Conservation (phyloP, 23 red algal genomes). For the Cyanidium caldarium region DNA sequence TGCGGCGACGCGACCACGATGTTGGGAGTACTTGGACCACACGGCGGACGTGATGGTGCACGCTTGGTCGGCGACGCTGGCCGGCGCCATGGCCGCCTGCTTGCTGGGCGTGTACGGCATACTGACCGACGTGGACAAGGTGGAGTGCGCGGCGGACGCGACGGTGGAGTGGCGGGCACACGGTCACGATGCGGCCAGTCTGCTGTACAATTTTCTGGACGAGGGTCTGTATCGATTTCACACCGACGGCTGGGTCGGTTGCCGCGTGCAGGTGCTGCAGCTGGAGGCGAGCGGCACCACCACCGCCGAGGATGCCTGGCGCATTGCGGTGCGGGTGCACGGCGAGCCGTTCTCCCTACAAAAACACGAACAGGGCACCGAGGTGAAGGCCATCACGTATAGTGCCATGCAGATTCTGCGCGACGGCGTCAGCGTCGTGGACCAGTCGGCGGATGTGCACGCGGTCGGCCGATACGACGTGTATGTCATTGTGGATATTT, state of each 20-base stretch:
- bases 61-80: constrained; percentile 35
- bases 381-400: constrained; percentile 91
- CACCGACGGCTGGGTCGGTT: constrained; percentile 37
- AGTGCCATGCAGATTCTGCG: constrained; percentile 51
- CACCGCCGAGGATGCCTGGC: background rate
- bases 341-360: constrained; percentile 11
- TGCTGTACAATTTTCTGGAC: constrained; percentile 70
- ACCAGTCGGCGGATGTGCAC: background rate
- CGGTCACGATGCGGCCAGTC: constrained; percentile 63
- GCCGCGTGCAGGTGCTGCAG: constrained; percentile 1
- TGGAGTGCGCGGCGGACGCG: background rate
- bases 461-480: constrained; percentile 17
- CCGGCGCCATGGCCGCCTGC: constrained; percentile 35
- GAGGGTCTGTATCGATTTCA: constrained; percentile 69
- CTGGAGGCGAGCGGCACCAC: background rate
- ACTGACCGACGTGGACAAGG: constrained; percentile 51
- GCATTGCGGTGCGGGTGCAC: background rate
- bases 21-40: constrained; percentile 70
- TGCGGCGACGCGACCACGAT: too few relatives aligned
- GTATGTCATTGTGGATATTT: constrained; percentile 89
- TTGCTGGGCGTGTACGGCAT: constrained; percentile 59
- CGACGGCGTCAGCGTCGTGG: background rate
- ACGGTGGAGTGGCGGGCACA: constrained; percentile 13
- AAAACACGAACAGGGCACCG: constrained; percentile 47
- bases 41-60: constrained; percentile 93